Base-by-base conservation (phyloP, 2,329 filamentous ascomycete genomes). In the Tricladium varicosporioides region DNA sequence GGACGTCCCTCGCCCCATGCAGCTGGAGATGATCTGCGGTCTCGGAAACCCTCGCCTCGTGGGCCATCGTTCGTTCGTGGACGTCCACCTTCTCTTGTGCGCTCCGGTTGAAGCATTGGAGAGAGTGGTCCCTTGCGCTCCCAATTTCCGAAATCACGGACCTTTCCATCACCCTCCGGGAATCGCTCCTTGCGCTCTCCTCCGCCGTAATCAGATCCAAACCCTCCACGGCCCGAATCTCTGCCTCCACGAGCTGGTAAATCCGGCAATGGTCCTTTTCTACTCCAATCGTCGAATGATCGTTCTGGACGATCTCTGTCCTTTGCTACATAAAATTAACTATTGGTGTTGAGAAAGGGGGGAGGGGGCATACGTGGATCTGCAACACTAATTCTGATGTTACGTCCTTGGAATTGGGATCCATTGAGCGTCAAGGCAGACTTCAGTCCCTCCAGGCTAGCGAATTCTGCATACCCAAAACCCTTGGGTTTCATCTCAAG, bases 391-490 rank as follows among this genome's bases (percentile, higher is more conserved):
- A 97, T 88, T 72, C 91, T 87, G 73, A 99, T 92, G 71, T 87
- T 89, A 66, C 94, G 88, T 66, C 92, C 92, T 73, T 95, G 88
- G 74, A 97, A 92, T 58, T 84, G 86, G 60, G 85, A 80, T 67
- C 91, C 90, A 69, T 92, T 92, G 62, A 94, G 82, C 58, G 86
- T 84, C 63, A 99, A 82, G 56, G 94, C 94, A 76, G 92, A 88
- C 80, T 96, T 95, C 69, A 99, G 79, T 58, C 93, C 93, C 50
- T 97, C 93, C 46, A 94, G 78, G 51, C 85, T 87, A 64, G 81
- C 85, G 70, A 99, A 99, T 74, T 99, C 94, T 64, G 96, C 93
- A 73, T 99, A 99, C 60, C 93, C 94, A 69, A 99, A 99, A 49
- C 94, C 94, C 80, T 99, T 99, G 64, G 94, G 94, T 70, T 92